Evolutionary conservation across 352 stramenopile genomes (phyloP), one percentile per base, ranked within the genome.

Genomic region (Phytophthora fragariae): DNA sequence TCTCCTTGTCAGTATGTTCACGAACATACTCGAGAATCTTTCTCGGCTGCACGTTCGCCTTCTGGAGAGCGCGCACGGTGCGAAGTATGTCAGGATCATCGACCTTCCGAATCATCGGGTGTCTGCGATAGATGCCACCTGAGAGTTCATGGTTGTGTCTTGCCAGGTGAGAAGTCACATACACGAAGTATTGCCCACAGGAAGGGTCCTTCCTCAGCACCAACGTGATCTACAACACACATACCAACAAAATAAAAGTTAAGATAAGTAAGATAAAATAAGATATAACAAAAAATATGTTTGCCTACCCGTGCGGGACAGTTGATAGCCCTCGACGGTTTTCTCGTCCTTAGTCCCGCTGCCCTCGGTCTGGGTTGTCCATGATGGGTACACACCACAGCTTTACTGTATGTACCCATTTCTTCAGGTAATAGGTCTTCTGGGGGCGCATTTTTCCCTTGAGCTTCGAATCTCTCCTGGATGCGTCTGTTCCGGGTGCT

Each of bases 1-100:
- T 21, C 1, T 72, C 55, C 52, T 79, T 79, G 67, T 75, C 72
- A 0, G 72, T 79, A 19, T 75, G 63, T 7, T 79, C 72, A 7
- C 67, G 61, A n/a, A 79, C 65, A 39, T 75, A 79, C 57, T 72
- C 39, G n/a, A 79, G 52, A 27, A 79, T 79, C 56, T 74, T 79
- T 46, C 46, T 24, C 24, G 72, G 66, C 21, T 71, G 50, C 14
- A 79, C 72, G 2, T 75, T 62, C 1, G 72, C 72, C 27, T 72
- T 71, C 31, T 72, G 59, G 12, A 79, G 67, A 24, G 72, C 60
- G 29, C 68, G 33, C 12, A 79, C 62, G 6, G 72, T 79, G 1
- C 47, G 55, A 39, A 79, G 61, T 2, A 79, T 57, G 39, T 41
- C 44, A 2, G 67, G 67, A 37, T 79, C 67, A 10, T 67, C 72